A percentile compares a stretch with the other conserved stretches of the same genome.
Conservation (phyloP, 176 grass and related monocot species). For the Eragrostis nindensis region DNA sequence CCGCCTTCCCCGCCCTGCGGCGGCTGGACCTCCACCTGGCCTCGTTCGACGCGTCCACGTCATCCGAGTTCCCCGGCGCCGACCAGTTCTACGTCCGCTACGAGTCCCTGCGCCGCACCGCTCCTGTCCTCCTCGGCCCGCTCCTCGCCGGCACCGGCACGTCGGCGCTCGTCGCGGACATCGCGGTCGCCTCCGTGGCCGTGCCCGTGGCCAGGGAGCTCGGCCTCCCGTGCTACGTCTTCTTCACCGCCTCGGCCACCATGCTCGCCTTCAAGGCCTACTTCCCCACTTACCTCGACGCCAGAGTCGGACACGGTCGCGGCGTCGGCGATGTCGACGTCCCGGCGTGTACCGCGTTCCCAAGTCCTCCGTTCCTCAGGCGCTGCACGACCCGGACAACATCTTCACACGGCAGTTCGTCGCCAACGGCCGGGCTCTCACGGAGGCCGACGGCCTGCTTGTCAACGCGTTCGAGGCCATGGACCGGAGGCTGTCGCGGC, state of each 20-base stretch:
- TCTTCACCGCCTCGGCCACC: conserved; percentile 34
- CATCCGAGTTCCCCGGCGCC: conserved; percentile 18
- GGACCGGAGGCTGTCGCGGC: conserved; percentile 45
- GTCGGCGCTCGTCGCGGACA: conserved; percentile 26
- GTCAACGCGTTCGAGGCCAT: conserved; percentile 53
- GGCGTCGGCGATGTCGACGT: conserved; percentile 6
- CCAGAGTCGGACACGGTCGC: background rate
- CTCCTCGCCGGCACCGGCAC: conserved; percentile 20
- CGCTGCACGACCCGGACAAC: conserved; percentile 17
- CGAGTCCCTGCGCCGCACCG: conserved; percentile 19
- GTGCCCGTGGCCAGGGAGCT: conserved; percentile 6
- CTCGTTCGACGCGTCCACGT: conserved; percentile 9
- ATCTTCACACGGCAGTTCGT: conserved; percentile 39
- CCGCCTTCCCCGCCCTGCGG: conserved; percentile 47
- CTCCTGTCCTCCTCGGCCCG: conserved; percentile 7
- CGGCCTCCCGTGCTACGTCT: conserved; percentile 28
- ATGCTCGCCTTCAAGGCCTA: conserved; percentile 27
- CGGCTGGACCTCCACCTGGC: conserved; percentile 45
- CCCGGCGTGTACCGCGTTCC: conserved; percentile 24
- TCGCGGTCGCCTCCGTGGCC: conserved; percentile 24
- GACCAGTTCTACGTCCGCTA: conserved; percentile 34
- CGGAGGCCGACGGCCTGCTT: conserved; percentile 38
- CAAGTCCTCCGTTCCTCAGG: background rate
- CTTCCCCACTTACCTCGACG: conserved; percentile 31
- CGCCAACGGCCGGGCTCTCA: conserved; percentile 24